Evolutionary conservation across 192 early-diverging fungal genomes (phyloP).

Genomic region (Coemansia umbellata): DNA sequence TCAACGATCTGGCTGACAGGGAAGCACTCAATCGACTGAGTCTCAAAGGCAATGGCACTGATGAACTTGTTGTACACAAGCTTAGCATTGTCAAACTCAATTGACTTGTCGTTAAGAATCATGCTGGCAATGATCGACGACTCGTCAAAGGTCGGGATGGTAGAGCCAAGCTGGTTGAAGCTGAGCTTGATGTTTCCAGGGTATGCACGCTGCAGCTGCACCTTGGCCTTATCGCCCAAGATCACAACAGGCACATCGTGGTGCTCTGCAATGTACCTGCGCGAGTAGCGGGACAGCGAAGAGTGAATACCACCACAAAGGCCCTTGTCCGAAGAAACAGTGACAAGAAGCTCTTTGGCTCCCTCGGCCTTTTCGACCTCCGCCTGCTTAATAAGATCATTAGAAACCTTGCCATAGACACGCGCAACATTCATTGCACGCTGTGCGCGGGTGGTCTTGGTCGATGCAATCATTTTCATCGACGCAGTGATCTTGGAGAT

Average conservation of each 20-base stretch:
- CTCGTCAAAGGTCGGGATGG: constrained; percentile 84
- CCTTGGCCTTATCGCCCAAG: constrained; percentile 92
- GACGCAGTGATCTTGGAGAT: constrained; percentile 99
- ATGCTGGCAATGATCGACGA: constrained; percentile 76
- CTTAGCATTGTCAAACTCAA: constrained; percentile 65
- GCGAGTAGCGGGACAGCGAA: constrained; percentile 81
- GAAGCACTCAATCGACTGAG: constrained; percentile 55
- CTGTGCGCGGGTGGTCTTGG: constrained; percentile 88
- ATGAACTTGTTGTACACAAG: constrained; percentile 94
- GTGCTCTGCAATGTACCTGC: constrained; percentile 57
- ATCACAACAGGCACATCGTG: constrained; percentile 62
- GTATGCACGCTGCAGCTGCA: constrained; percentile 77
- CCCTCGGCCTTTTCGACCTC: constrained; percentile 65
- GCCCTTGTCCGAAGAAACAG: constrained; percentile 93
- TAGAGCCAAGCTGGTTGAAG: constrained; percentile 93
- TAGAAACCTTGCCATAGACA: constrained; percentile 55
- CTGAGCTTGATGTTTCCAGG: constrained; percentile 73
- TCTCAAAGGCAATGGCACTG: constrained; percentile 93
- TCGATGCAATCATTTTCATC: constrained; percentile 99
- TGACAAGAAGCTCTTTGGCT: constrained; percentile 69
- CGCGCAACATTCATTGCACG: constrained; percentile 85
- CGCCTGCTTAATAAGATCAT: constrained; percentile 55
- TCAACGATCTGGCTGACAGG: constrained; percentile 66
- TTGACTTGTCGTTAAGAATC: constrained; percentile 60
- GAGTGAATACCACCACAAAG: constrained; percentile 99